These are phyloP conservation scores for Paraurostyla sp. DNA, from an alignment of 73 alveolate genomes.

Conservation along the genomic window DNA sequence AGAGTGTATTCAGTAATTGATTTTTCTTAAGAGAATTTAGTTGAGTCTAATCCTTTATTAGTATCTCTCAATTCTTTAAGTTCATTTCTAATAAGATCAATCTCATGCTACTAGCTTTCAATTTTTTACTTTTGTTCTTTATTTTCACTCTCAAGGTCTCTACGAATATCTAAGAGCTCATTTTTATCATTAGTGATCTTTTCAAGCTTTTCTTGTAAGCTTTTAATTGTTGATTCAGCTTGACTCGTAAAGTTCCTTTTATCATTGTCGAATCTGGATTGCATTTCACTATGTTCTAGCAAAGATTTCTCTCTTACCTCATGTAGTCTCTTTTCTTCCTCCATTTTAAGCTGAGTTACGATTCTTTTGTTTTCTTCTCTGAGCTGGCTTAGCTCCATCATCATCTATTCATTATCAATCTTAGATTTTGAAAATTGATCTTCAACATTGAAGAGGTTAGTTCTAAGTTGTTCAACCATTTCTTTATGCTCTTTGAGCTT, in stretches of 20 bases:
- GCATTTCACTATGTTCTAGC: slow-evolving; percentile 48
- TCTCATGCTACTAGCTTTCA: slow-evolving; percentile 39
- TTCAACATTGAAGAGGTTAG: background rate
- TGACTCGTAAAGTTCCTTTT: background rate
- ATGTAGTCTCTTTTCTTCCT: slow-evolving; percentile 39
- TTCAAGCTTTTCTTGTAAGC: slow-evolving; percentile 20
- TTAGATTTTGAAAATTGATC: background rate
- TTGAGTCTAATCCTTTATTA: slow-evolving; percentile 58
- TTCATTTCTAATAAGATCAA: slow-evolving; percentile 51
- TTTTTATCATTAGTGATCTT: background rate
- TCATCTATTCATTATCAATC: background rate
- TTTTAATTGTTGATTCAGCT: background rate
- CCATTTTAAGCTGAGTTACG: slow-evolving; percentile 41
- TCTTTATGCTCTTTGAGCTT: slow-evolving; percentile 59
- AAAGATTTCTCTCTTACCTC: slow-evolving; percentile 51
- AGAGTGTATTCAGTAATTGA: slow-evolving; percentile 63
- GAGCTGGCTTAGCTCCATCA: background rate
- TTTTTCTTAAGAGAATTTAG: slow-evolving; percentile 61
- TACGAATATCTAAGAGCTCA: background rate
- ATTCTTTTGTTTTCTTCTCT: slow-evolving; percentile 49
- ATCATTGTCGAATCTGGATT: slow-evolving; percentile 18
- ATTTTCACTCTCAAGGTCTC: background rate
- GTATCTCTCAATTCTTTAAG: slow-evolving; percentile 37
- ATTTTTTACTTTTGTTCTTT: background rate
- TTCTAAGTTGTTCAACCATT: background rate